Percentiles rank a stretch among this genome's conserved stretches.
Evolutionary conservation across 2,329 filamentous ascomycete species (phyloP).

Genomic region (Cephalotrichum gorgonifer): DNA sequence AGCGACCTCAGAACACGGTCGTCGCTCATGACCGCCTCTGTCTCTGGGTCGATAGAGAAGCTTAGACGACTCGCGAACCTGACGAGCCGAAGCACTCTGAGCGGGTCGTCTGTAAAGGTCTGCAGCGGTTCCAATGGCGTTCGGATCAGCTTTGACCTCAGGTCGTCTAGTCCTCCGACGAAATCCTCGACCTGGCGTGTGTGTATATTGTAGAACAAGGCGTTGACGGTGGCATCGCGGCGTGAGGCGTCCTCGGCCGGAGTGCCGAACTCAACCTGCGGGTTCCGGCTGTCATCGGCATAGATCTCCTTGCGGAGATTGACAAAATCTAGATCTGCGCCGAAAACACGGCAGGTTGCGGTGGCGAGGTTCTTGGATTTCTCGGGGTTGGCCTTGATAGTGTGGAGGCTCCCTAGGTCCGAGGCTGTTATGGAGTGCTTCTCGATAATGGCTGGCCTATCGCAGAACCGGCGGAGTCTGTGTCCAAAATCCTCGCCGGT

Average conservation of each 20-base stretch:
- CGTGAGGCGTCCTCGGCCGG: slow-evolving; percentile 81
- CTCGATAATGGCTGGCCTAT: slow-evolving; percentile 43
- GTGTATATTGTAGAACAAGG: slow-evolving; percentile 89
- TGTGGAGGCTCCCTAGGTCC: slow-evolving; percentile 69
- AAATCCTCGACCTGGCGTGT: slow-evolving; percentile 75
- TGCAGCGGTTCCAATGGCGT: slow-evolving; percentile 82
- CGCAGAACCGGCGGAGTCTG: slow-evolving; percentile 58
- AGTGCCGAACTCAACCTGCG: slow-evolving; percentile 87
- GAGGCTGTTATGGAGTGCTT: slow-evolving; percentile 48
- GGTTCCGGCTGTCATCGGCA: slow-evolving; percentile 77
- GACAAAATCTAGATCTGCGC: slow-evolving; percentile 85
- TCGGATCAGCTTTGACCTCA: slow-evolving; percentile 61
- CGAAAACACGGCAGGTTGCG: slow-evolving; percentile 74
- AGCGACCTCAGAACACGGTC: slow-evolving; percentile 68
- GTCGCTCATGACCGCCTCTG: slow-evolving; percentile 66
- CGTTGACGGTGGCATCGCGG: slow-evolving; percentile 88
- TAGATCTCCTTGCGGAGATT: slow-evolving; percentile 92
- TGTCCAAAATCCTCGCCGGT: slow-evolving; percentile 69
- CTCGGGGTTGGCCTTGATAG: slow-evolving; percentile 84
- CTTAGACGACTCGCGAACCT: slow-evolving; percentile 79
- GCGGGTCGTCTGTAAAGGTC: slow-evolving; percentile 89
- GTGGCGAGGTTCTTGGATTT: slow-evolving; percentile 96
- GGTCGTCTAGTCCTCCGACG: slow-evolving; percentile 66
- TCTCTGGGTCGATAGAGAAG: slow-evolving; percentile 65
- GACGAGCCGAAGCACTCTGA: slow-evolving; percentile 77